A percentile compares a stretch with the other conserved stretches of the same genome.
Conservation (phyloP, 306 rosid genomes). For the Alnus glutinosa region DNA sequence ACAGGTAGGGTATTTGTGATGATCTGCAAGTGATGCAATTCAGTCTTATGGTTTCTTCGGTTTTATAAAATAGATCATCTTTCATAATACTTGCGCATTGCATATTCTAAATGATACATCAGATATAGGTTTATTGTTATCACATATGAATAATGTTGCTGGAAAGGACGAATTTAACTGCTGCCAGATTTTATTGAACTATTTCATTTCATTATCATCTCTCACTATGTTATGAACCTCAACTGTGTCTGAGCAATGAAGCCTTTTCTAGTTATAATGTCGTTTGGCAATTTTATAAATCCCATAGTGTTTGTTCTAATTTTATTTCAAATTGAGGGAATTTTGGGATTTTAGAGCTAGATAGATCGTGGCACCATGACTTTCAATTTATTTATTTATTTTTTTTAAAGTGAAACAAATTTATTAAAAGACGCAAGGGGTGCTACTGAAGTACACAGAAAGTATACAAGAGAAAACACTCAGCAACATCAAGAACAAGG, state of each 20-base stretch:
- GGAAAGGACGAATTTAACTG: not conserved
- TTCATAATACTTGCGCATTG: not conserved
- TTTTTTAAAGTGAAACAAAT: too few relatives aligned
- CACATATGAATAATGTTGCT: not conserved
- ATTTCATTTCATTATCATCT: not conserved
- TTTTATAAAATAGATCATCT: conserved; percentile 5
- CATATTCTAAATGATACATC: not conserved
- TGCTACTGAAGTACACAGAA: too few relatives aligned
- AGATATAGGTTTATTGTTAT: not conserved
- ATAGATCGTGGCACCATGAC: not conserved
- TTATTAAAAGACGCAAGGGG: too few relatives aligned
- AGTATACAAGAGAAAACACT: too few relatives aligned
- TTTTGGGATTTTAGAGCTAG: not conserved
- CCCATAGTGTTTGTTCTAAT: not conserved
- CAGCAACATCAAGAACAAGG: too few relatives aligned
- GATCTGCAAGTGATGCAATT: not conserved
- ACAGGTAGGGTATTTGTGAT: conserved; percentile 57
- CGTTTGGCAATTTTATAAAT: not conserved
- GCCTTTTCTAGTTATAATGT: not conserved
- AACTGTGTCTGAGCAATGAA: not conserved
- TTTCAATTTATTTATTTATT: too few relatives aligned
- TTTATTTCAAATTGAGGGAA: not conserved
- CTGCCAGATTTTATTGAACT: not conserved
- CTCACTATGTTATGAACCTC: not conserved
- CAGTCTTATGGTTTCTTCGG: conserved; percentile 3